Evolutionary conservation across 2,329 filamentous ascomycete species (phyloP), one percentile per base, ranked within the genome.

Genomic region (Zalaria obscura): DNA sequence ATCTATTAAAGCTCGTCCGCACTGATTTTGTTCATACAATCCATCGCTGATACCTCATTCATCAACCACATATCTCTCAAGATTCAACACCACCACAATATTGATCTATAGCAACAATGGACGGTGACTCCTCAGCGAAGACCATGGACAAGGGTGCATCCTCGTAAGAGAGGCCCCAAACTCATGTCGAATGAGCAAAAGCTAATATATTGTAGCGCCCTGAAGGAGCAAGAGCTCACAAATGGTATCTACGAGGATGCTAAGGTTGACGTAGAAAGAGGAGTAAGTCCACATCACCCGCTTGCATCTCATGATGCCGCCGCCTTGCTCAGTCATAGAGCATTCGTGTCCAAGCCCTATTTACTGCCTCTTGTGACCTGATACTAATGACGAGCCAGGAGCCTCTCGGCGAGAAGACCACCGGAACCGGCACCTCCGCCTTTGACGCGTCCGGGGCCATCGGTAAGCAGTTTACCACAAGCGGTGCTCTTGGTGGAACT

Each of bases 391-490:
- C 26, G 9, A 31, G 3, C 37, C 36, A 41, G 35, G 37, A 47
- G 41, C 47, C 46, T 8, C 27, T 42, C 26, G 51, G 52, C 39
- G 49, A 51, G 39, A 52, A 54, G 45, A 52, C 49, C 11, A 47
- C 47, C 3, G 49, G 49, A 38, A 44, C 42, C n/a, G 51, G 47
- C 35, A 48, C 44, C 27, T 47, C 48, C 4, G 43, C 47, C 2
- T 59, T 62, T 42, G 45, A 51, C 40, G 50, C 55, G 10, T 41
- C 54, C 5, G 60, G 60, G 4, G 50, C 53, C 8, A 51, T 62
- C 29, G 61, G 59, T 34, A 57, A 54, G 38, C 50, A 56, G 43
- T 62, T 60, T 49, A 61, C 53, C 25, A 51, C 55, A 5, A 51
- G 59, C 8, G 59, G 60, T 3, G 47, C 52, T 1, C 52, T 63